A percentile compares a stretch with the other conserved stretches of the same genome.
Conservation (phyloP, 2,329 filamentous ascomycete genomes). For the Passalora sequoiae region DNA sequence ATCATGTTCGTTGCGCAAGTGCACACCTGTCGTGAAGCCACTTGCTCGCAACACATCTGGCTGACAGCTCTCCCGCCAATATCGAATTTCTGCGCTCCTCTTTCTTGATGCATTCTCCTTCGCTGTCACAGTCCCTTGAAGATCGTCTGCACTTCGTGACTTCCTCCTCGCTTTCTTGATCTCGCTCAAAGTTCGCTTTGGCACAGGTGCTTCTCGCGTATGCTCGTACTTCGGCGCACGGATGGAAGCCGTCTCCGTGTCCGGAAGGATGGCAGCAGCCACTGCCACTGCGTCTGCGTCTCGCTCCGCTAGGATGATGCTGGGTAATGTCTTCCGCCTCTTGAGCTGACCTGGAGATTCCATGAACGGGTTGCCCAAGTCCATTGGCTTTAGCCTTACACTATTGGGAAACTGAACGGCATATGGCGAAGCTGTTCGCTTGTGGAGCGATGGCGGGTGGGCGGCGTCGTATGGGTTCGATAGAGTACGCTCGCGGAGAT, state of each 20-base stretch:
- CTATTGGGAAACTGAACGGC: conserved; percentile 37
- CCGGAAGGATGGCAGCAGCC: conserved; percentile 5
- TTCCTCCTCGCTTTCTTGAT: conserved; percentile 28
- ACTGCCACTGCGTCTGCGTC: conserved; percentile 21
- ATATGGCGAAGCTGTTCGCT: conserved; percentile 30
- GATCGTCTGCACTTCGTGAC: conserved; percentile 34
- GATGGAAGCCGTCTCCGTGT: neutral
- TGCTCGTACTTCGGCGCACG: conserved; percentile 4
- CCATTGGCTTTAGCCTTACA: conserved; percentile 33
- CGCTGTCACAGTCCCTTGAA: conserved; percentile 18
- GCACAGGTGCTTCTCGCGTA: conserved; percentile 7
- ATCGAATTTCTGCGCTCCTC: conserved; percentile 34
- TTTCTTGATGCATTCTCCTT: conserved; percentile 25
- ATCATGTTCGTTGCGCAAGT: conserved; percentile 5
- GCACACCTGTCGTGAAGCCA: conserved; percentile 20
- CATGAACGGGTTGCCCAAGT: conserved; percentile 32
- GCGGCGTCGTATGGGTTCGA: conserved; percentile 9
- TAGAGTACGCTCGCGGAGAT: conserved; percentile 2
- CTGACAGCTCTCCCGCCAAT: conserved; percentile 34
- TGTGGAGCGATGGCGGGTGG: conserved; percentile 3
- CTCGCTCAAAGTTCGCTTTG: conserved; percentile 8
- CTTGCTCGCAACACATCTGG: conserved; percentile 27
- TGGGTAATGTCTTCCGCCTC: conserved; percentile 33
- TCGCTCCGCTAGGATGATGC: conserved; percentile 25
- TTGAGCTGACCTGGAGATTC: conserved; percentile 24